Percentiles rank a stretch among this genome's conserved stretches.
Evolutionary conservation across 768 basidiomycete species (phyloP).

Genomic region (Psilocybe cyanescens): DNA sequence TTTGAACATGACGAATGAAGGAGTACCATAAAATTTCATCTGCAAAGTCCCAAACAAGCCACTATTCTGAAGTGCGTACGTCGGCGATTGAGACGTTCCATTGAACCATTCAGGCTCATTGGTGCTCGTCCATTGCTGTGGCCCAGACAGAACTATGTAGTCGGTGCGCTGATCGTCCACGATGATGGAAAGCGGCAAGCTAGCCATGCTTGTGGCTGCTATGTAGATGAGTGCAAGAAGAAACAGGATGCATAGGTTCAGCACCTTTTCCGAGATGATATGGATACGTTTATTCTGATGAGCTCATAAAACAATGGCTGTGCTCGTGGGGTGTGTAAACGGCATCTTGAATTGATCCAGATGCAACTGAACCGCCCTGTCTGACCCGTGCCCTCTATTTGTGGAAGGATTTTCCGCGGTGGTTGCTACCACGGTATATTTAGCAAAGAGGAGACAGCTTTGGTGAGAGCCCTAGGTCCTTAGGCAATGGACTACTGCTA

Average conservation of each 20-base stretch:
- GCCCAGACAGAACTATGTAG: constrained; percentile 15
- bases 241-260: neutral
- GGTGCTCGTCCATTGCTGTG: constrained; percentile 16
- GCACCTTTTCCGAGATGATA: neutral
- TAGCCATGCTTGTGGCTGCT: constrained; percentile 4
- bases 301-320: neutral
- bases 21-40: constrained; percentile 22
- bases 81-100: constrained; percentile 16
- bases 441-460: too few relatives aligned
- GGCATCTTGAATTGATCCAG: neutral
- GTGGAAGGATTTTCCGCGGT: too few relatives aligned
- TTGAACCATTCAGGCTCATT: constrained; percentile 24
- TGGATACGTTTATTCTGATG: neutral
- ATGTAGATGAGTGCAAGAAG: neutral
- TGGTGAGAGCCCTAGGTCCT: too few relatives aligned
- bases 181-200: constrained; percentile 13
- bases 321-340: neutral
- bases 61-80: constrained; percentile 12
- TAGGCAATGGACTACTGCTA: too few relatives aligned
- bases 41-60: constrained; percentile 15
- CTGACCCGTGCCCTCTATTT: too few relatives aligned
- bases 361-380: neutral
- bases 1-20: neutral
- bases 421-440: too few relatives aligned
- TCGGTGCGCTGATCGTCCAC: constrained; percentile 23